phyloP scores from a whole-genome alignment of 1,284 basidiomycete genomes.

The Crepidotus sp. region DNA sequence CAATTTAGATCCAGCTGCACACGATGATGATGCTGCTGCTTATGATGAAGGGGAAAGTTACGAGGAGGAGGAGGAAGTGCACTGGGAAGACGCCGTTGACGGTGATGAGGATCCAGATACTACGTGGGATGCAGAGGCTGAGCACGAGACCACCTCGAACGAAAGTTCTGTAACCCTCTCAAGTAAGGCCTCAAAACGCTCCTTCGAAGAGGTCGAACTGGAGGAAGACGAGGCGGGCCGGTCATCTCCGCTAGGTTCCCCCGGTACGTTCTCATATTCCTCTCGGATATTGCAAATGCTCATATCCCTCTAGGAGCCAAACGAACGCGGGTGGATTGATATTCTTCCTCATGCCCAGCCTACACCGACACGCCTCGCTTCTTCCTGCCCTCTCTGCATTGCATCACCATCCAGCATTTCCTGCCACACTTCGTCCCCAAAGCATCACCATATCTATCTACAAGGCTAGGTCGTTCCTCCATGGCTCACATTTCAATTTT shows the following conservation, averaged over 20 bases:
- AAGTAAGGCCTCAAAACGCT: conserved; percentile 41
- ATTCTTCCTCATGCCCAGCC: background rate
- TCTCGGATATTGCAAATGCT: conserved; percentile 23
- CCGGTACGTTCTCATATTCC: conserved; percentile 31
- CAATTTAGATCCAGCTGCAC: conserved; percentile 12
- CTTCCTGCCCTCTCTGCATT: background rate
- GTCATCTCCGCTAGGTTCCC: conserved; percentile 30
- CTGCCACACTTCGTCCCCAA: background rate
- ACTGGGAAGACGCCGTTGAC: conserved; percentile 24
- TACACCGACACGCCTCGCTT: background rate
- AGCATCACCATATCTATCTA: conserved; percentile 1
- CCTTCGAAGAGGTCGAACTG: conserved; percentile 38
- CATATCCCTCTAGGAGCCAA: conserved; percentile 6
- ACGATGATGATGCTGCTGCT: conserved; percentile 3
- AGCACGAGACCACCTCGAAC: conserved; percentile 27
- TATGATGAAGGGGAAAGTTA: conserved; percentile 15
- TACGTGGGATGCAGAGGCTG: conserved; percentile 29
- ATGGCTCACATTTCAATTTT: conserved; percentile 8
- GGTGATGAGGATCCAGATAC: conserved; percentile 24
- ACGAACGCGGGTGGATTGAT: conserved; percentile 11
- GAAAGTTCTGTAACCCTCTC: conserved; percentile 38
- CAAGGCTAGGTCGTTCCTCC: conserved; percentile 18
- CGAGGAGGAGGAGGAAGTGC: conserved; percentile 16
- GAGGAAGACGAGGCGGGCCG: conserved; percentile 27
- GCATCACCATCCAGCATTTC: conserved; percentile 6